Conservation (phyloP, 2,329 filamentous ascomycete genomes). For the Blastomyces silverae region DNA sequence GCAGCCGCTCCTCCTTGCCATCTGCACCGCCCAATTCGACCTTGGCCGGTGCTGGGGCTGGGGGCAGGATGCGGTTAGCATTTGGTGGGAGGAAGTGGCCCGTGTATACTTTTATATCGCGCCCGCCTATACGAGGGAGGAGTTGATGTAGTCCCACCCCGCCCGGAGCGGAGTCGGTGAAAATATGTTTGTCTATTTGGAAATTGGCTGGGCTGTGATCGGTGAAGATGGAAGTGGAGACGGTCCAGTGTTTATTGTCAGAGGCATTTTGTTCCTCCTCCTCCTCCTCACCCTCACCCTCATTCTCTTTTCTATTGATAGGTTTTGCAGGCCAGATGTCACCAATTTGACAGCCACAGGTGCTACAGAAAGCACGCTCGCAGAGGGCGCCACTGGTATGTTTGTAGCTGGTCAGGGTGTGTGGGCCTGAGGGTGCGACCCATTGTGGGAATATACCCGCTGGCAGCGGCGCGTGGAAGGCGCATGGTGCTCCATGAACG, state of each 20-base stretch:
- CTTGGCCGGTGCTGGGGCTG: neutral
- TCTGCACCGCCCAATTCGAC: slow-evolving; percentile 10
- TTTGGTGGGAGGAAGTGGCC: slow-evolving; percentile 7
- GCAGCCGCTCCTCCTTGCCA: slow-evolving; percentile 24
- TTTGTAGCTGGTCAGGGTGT: slow-evolving; percentile 27
- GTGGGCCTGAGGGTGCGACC: slow-evolving; percentile 22
- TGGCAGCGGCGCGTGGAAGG: slow-evolving; percentile 27
- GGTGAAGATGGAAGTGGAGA: slow-evolving; percentile 27
- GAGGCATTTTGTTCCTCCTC: slow-evolving; percentile 1
- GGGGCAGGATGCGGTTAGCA: neutral
- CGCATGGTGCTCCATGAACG: slow-evolving; percentile 33
- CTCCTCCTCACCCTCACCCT: neutral
- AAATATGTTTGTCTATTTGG: slow-evolving; percentile 22
- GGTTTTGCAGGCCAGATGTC: slow-evolving; percentile 13
- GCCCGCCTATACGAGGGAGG: slow-evolving; percentile 20
- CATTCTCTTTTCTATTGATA: neutral
- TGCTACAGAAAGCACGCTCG: slow-evolving; percentile 39
- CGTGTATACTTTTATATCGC: slow-evolving; percentile 20
- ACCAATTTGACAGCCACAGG: slow-evolving; percentile 39
- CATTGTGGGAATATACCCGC: slow-evolving; percentile 23
- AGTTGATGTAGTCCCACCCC: slow-evolving; percentile 23
- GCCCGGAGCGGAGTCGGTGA: slow-evolving; percentile 19
- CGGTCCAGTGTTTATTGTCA: slow-evolving; percentile 20
- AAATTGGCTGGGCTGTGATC: slow-evolving; percentile 21
- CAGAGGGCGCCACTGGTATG: slow-evolving; percentile 26